Conservation (phyloP, 176 grass and related monocot genomes). For the Puya raimondii region DNA sequence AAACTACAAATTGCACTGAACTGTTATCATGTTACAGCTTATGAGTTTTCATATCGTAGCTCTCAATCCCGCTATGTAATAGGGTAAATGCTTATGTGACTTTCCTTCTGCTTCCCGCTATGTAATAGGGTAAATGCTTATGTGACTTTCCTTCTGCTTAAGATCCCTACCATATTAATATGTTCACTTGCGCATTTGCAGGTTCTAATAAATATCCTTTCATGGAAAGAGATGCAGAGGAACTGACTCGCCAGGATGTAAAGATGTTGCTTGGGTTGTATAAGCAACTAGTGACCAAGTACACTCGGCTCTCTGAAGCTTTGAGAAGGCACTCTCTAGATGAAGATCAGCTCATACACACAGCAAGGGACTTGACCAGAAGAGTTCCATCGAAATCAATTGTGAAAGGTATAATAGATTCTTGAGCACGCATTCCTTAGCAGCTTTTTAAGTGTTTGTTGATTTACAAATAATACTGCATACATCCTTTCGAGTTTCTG, state of each 20-base stretch:
- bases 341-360: slow-evolving; percentile 40
- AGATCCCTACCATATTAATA: background rate
- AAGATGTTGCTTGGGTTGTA: slow-evolving; percentile 60
- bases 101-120: too few relatives aligned
- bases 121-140: background rate
- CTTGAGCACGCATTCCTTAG: background rate
- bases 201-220: slow-evolving; percentile 45
- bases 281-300: slow-evolving; percentile 55
- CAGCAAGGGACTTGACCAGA: background rate
- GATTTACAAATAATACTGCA: too few relatives aligned
- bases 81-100: background rate
- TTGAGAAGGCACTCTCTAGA: slow-evolving; percentile 50
- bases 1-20: too few relatives aligned
- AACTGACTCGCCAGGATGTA: slow-evolving; percentile 41
- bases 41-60: too few relatives aligned
- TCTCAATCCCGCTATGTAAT: background rate
- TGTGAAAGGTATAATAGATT: background rate
- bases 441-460: background rate
- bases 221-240: slow-evolving; percentile 53
- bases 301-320: slow-evolving; percentile 47
- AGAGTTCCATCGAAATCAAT: slow-evolving; percentile 16
- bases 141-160: background rate
- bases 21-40: too few relatives aligned
- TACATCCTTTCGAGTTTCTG: too few relatives aligned
- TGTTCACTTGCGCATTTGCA: slow-evolving; percentile 10